Base-by-base conservation (phyloP, 192 early-diverging fungal genomes). In the Backusella psychrophila region DNA sequence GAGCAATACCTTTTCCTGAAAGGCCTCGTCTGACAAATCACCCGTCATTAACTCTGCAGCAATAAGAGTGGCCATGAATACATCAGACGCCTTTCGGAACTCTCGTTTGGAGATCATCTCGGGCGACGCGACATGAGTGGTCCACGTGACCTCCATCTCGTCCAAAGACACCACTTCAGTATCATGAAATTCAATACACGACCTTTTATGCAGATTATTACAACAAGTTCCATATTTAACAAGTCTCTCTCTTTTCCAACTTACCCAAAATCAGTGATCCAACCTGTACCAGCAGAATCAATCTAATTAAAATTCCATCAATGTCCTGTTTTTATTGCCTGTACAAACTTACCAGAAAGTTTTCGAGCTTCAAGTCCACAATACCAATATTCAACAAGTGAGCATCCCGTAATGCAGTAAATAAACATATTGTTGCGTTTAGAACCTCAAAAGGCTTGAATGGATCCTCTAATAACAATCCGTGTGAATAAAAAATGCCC, bases 201-300 rank as follows among this genome's bases (percentile, higher is more conserved):
- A 78, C 1, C 76, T 77, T 33, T 66, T 52, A 72, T 34, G 6
- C 4, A 56, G 34, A 39, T 49, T 23, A 70, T 3, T 23, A 3
- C 11, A n/a, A 11, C 38, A 12, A 63, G 12, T 63, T 3, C 7
- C 23, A 63, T 11, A 29, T 12, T 33, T 33, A 33, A 29, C 9
- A 66, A 66, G 11, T 11, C 11, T 35, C n/a, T 52, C 7, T 73
- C 4, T 73, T 38, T 38, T 38, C 29, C 26, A 76, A 38, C 36
- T 71, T 44, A 77, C 76, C 77, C 77, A 33, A 78, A 74, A 49
- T 78, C 77, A 4, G 77, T 78, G 0, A 78, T 23, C 72, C 72
- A 78, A 2, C 35, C 77, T 14, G 77, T 46, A 6, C 77, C 77
- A 39, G 66, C 29, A n/a, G 42, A 21, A 29, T 78, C 77, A 42